phyloP scores from a whole-genome alignment of 1,284 basidiomycete genomes.

The Kwoniella shivajii region DNA sequence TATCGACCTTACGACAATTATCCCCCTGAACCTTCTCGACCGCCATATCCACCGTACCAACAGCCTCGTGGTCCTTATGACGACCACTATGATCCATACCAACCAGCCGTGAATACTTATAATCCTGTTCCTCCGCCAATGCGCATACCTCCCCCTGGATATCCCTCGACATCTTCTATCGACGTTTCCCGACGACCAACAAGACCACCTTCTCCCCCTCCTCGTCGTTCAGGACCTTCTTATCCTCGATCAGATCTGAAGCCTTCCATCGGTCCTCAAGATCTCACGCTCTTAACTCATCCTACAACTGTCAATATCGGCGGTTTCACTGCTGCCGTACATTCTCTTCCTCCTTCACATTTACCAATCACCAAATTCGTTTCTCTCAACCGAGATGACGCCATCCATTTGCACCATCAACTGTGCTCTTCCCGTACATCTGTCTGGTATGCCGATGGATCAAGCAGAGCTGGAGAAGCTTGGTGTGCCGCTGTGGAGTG shows the following conservation, averaged over 20 bases:
- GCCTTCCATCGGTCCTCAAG: conserved; percentile 1
- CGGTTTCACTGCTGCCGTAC: conserved; percentile 33
- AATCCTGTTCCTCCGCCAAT: conserved; percentile 27
- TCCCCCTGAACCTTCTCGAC: conserved; percentile 16
- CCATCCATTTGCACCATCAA: conserved; percentile 46
- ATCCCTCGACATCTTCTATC: conserved; percentile 9
- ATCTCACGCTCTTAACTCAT: conserved; percentile 37
- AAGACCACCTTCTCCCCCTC: conserved; percentile 9
- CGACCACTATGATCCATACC: conserved; percentile 47
- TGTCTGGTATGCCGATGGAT: conserved; percentile 51
- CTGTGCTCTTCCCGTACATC: conserved; percentile 34
- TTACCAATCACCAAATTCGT: conserved; percentile 51
- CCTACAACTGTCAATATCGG: conserved; percentile 33
- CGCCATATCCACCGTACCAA: conserved; percentile 27
- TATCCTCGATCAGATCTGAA: not conserved
- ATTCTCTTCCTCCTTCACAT: conserved; percentile 42
- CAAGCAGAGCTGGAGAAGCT: conserved; percentile 50
- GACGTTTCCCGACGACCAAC: conserved; percentile 3
- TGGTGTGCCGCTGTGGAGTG: conserved; percentile 53
- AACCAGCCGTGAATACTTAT: conserved; percentile 31
- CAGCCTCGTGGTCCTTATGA: conserved; percentile 35
- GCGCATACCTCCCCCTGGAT: conserved; percentile 16
- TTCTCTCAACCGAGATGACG: conserved; percentile 41
- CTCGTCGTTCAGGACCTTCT: conserved; percentile 5
- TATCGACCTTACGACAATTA: conserved; percentile 26